Conservation (phyloP, 495 filamentous ascomycete genomes). For the Bombardia bombarda region DNA sequence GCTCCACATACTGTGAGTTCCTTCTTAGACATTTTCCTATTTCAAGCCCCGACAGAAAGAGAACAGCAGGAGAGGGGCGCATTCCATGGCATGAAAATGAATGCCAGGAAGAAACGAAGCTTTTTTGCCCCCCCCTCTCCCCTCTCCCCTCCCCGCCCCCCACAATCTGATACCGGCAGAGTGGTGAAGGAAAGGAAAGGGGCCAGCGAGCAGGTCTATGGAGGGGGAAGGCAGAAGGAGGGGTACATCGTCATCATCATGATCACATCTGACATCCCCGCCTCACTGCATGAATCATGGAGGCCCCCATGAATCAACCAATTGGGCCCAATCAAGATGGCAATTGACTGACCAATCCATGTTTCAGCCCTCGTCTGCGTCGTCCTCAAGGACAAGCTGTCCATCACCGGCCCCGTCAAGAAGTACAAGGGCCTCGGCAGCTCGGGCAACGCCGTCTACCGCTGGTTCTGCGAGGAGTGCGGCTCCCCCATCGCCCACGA, state of each 20-base stretch:
- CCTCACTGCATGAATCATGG: too few species aligned
- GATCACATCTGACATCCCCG: too few species aligned
- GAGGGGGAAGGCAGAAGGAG: too few species aligned
- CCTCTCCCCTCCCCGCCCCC: neutral
- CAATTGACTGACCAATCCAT: too few species aligned
- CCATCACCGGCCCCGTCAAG: conserved; percentile 55
- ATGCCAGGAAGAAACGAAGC: neutral
- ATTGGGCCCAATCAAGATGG: too few species aligned
- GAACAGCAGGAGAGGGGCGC: neutral
- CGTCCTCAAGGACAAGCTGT: conserved; percentile 54
- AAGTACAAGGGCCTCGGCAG: conserved; percentile 46
- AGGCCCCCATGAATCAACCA: too few species aligned
- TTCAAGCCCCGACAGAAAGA: neutral
- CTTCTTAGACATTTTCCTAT: neutral
- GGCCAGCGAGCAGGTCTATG: too few species aligned
- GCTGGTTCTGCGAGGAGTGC: conserved; percentile 61
- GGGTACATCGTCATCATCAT: too few species aligned
- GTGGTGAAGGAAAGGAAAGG: too few species aligned
- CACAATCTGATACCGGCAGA: too few species aligned
- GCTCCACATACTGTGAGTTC: conserved; percentile 57
- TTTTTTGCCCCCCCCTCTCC: neutral
- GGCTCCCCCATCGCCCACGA: conserved; percentile 64
- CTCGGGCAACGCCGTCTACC: conserved; percentile 53
- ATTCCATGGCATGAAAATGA: too few species aligned
- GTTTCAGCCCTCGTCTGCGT: conserved; percentile 58